phyloP scores from a whole-genome alignment of 75 land plant genomes.

The Sequoiadendron giganteum region DNA sequence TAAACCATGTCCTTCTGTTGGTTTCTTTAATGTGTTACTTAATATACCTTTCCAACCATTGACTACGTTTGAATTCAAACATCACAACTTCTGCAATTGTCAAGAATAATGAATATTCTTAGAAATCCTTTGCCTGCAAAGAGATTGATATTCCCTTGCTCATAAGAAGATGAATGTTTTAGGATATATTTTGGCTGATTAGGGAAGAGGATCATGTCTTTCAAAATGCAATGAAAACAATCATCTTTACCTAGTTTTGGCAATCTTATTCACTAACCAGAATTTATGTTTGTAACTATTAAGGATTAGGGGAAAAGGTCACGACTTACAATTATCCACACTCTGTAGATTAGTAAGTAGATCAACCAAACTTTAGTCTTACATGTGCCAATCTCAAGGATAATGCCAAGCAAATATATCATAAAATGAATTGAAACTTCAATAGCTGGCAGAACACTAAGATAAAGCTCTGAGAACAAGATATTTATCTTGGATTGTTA shows the following conservation, averaged over 20 bases:
- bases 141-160: neutral
- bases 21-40: neutral
- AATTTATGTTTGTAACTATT: neutral
- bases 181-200: neutral
- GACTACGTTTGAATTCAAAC: neutral
- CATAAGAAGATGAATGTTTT: neutral
- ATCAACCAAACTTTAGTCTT: neutral
- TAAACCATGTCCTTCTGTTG: neutral
- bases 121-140: neutral
- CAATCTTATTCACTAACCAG: neutral
- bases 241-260: neutral
- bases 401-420: neutral
- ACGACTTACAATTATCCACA: neutral
- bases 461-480: neutral
- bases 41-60: neutral
- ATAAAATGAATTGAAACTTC: neutral
- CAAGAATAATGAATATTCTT: neutral
- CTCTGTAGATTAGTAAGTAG: neutral
- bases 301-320: neutral
- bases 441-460: neutral
- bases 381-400: neutral
- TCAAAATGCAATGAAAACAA: neutral
- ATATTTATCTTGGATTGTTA: neutral
- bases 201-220: neutral
- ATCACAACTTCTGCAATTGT: neutral